These are phyloP conservation scores for Adenanthera pavonina DNA, from an alignment of 306 rosid species.

Conservation along the genomic window DNA sequence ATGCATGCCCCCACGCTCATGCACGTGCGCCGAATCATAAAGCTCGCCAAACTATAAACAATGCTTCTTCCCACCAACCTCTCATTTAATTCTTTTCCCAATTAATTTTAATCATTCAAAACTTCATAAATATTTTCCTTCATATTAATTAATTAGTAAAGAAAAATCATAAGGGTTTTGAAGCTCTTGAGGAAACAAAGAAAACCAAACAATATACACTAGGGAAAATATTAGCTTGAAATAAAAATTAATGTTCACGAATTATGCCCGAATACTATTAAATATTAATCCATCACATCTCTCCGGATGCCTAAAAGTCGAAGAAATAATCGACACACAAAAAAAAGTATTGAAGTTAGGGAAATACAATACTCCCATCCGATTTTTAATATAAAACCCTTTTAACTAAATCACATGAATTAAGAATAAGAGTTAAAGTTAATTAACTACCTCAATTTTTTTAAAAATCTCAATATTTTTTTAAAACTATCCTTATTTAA, in stretches of 20 bases:
- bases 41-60: slow-evolving; percentile 49
- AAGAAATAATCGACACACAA: slow-evolving; percentile 33
- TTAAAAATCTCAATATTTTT: too few relatives aligned
- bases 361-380: slow-evolving; percentile 1
- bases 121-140: not conserved
- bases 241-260: not conserved
- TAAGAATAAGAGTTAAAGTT: too few relatives aligned
- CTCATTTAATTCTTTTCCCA: not conserved
- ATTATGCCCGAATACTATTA: not conserved
- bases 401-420: too few relatives aligned
- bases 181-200: not conserved
- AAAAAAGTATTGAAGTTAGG: not conserved
- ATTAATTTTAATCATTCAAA: not conserved
- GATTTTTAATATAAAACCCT: too few relatives aligned
- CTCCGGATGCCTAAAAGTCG: not conserved
- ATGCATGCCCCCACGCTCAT: slow-evolving; percentile 46
- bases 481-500: too few relatives aligned
- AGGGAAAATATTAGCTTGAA: not conserved
- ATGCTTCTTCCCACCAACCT: slow-evolving; percentile 26
- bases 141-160: not conserved
- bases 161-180: not conserved
- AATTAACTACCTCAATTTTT: too few relatives aligned
- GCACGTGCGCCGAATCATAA: slow-evolving; percentile 79
- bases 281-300: not conserved
- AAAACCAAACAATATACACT: not conserved